These are phyloP conservation scores for Claviceps paspali DNA, from an alignment of 2,329 filamentous ascomycete species.

Conservation along the genomic window DNA sequence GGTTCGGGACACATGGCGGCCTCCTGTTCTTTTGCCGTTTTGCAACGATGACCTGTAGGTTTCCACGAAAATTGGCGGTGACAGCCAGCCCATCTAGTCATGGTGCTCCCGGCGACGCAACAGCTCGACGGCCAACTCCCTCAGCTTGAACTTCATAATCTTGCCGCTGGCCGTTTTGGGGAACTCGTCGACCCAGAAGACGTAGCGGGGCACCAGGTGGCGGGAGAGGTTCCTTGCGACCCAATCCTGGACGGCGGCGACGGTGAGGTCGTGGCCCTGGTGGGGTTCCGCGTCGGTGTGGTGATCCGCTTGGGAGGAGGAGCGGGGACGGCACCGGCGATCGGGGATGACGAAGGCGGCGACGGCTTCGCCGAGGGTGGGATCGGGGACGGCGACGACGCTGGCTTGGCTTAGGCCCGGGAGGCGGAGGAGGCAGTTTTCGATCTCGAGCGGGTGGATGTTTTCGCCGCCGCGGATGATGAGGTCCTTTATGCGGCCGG, in stretches of 20 bases:
- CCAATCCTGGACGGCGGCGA: too few species aligned
- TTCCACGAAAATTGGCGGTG: too few species aligned
- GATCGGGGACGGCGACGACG: constrained; percentile 72
- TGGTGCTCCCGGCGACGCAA: too few species aligned
- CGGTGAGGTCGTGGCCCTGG: too few species aligned
- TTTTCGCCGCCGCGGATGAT: constrained; percentile 95
- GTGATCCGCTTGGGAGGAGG: too few species aligned
- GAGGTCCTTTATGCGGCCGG: constrained; percentile 82
- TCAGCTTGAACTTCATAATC: constrained; percentile 85
- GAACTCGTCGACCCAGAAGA: constrained; percentile 78
- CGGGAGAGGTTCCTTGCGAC: too few species aligned
- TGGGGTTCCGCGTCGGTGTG: too few species aligned
- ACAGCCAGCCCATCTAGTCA: too few species aligned
- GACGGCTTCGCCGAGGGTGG: constrained; percentile 72
- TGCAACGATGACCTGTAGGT: too few species aligned
- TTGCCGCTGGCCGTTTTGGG: constrained; percentile 95
- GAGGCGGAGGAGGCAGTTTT: constrained; percentile 71
- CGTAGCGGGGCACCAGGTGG: constrained; percentile 72
- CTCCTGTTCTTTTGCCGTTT: too few species aligned
- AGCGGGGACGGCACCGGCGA: too few species aligned
- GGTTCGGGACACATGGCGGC: too few species aligned
- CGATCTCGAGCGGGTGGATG: constrained; percentile 84
- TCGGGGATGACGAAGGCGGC: constrained; percentile 62
- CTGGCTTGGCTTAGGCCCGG: constrained; percentile 57
- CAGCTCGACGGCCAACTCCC: constrained; percentile 55